These are phyloP conservation scores for Blastobotrys indianensis DNA, from an alignment of 1,139 yeast species.

Conservation along the genomic window DNA sequence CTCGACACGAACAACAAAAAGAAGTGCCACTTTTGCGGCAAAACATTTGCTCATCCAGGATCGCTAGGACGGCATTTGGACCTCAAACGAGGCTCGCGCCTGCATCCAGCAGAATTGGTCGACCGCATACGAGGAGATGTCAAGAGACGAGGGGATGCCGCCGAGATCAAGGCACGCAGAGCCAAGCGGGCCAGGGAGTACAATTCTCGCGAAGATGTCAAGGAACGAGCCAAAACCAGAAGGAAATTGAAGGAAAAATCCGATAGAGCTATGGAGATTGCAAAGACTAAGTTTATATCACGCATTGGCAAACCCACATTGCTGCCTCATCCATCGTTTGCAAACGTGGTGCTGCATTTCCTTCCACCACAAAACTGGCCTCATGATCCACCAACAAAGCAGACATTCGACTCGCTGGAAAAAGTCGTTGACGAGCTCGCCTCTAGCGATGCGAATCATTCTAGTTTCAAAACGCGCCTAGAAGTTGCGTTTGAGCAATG, in stretches of 20 bases:
- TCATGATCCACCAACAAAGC: constrained; percentile 43
- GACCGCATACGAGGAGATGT: constrained; percentile 42
- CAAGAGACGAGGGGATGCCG: constrained; percentile 44
- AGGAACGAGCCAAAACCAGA: constrained; percentile 37
- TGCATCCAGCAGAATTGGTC: constrained; percentile 43
- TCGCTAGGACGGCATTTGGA: constrained; percentile 49
- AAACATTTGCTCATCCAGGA: constrained; percentile 47
- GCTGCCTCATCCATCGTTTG: constrained; percentile 42
- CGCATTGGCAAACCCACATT: constrained; percentile 37
- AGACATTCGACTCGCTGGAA: constrained; percentile 35
- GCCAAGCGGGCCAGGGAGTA: constrained; percentile 38
- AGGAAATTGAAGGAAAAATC: constrained; percentile 36
- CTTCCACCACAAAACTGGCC: constrained; percentile 45
- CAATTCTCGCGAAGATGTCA: constrained; percentile 43
- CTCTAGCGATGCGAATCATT: constrained; percentile 7
- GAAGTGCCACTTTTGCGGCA: constrained; percentile 44
- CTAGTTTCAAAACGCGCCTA: constrained; percentile 27
- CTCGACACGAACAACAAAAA: constrained; percentile 31
- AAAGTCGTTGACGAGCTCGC: constrained; percentile 22
- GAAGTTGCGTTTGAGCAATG: constrained; percentile 42
- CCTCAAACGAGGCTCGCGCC: constrained; percentile 41
- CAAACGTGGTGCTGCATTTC: constrained; percentile 42
- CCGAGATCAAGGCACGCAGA: constrained; percentile 38
- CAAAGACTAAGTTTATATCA: constrained; percentile 34
- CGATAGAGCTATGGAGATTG: constrained; percentile 34